phyloP scores from a whole-genome alignment of 345 rosid species.

The Pistacia atlantica region DNA sequence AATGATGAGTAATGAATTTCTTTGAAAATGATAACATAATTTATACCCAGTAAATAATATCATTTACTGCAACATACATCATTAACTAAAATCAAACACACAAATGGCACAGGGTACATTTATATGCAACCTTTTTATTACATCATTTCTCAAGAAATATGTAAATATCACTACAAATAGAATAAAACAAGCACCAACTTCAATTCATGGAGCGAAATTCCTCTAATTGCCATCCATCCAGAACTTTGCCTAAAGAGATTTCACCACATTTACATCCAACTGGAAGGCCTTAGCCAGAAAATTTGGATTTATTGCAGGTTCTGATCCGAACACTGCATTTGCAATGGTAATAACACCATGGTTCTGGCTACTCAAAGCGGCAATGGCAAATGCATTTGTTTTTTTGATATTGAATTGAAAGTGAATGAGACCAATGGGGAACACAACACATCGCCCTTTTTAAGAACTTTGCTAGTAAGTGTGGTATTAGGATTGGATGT shows the following conservation, averaged over 20 bases:
- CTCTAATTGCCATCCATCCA: no score
- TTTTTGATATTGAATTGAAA: conserved; percentile 32
- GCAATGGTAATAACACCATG: conserved; percentile 31
- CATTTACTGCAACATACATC: no score
- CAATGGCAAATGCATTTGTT: conserved; percentile 27
- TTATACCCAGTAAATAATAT: no score
- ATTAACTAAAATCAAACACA: no score
- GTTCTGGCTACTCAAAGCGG: conserved; percentile 29
- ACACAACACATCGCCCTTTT: conserved; percentile 36
- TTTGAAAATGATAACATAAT: no score
- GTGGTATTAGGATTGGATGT: conserved; percentile 36
- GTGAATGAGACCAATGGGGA: conserved; percentile 35
- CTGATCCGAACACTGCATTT: conserved; percentile 11
- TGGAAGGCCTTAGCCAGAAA: conserved; percentile 43
- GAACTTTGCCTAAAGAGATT: conserved; percentile 34
- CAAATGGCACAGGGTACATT: no score
- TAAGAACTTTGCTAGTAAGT: conserved; percentile 30
- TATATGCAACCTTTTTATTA: no score
- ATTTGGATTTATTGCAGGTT: conserved; percentile 21
- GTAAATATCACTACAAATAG: neutral
- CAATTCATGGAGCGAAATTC: neutral
- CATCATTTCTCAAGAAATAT: no score
- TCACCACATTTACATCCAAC: conserved; percentile 26
- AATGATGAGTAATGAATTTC: no score
- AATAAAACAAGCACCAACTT: no score